Percentiles rank a stretch among this genome's conserved stretches.
phyloP scores from a whole-genome alignment of 768 basidiomycete species.

The Amanita thiersii region DNA sequence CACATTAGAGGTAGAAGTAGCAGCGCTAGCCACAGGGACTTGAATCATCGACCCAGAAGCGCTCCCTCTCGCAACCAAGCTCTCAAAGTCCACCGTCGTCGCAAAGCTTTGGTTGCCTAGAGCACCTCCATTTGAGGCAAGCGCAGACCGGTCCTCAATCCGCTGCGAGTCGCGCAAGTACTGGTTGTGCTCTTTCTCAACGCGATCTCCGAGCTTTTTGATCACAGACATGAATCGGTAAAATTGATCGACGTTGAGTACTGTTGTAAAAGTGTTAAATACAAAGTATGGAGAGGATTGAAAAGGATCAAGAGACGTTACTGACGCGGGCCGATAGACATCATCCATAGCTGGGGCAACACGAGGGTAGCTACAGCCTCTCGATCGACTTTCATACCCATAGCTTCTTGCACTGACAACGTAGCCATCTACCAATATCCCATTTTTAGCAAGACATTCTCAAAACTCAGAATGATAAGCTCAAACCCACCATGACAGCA shows the following conservation, averaged over 20 bases:
- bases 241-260: constrained; percentile 82
- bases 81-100: constrained; percentile 78
- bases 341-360: constrained; percentile 89
- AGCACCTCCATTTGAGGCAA: constrained; percentile 34
- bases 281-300: background rate
- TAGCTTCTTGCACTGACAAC: constrained; percentile 85
- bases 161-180: constrained; percentile 91
- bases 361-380: constrained; percentile 88
- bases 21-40: too few species aligned
- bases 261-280: constrained; percentile 24
- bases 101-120: constrained; percentile 23
- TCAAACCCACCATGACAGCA: constrained; percentile 68
- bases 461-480: background rate
- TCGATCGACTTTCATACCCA: constrained; percentile 91
- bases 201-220: constrained; percentile 69
- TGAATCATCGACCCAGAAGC: too few species aligned
- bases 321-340: constrained; percentile 93
- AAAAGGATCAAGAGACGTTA: constrained; percentile 10
- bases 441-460: background rate
- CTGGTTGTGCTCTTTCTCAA: constrained; percentile 88
- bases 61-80: constrained; percentile 62
- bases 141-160: constrained; percentile 68
- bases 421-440: constrained; percentile 63
- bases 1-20: constrained; percentile 39
- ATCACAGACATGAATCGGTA: constrained; percentile 87